phyloP scores from a whole-genome alignment of 2,329 filamentous ascomycete species.

The Colletotrichum scovillei region DNA sequence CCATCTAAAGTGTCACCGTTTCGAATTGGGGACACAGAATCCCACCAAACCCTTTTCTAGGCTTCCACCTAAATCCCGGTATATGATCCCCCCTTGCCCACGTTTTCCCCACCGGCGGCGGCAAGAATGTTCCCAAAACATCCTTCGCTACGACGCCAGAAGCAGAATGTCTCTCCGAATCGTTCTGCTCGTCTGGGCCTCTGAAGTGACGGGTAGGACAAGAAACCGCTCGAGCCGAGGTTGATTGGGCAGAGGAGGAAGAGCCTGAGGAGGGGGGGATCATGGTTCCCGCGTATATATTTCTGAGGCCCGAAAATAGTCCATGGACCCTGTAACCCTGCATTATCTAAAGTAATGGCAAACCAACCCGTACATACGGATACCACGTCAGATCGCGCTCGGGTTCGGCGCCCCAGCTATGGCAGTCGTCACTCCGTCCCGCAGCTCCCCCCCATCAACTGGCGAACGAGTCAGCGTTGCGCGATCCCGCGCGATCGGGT shows the following conservation, averaged over 20 bases:
- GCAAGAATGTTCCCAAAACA: background rate
- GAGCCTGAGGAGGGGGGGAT: too few relatives aligned
- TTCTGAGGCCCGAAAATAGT: background rate
- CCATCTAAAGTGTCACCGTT: constrained; percentile 51
- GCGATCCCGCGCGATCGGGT: background rate
- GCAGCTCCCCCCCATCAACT: background rate
- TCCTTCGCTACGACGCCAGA: background rate
- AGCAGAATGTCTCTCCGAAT: constrained; percentile 12
- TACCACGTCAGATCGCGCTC: constrained; percentile 7
- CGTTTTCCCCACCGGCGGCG: background rate
- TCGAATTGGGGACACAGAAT: constrained; percentile 12
- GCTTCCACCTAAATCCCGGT: background rate
- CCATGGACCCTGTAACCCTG: background rate
- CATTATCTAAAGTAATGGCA: background rate
- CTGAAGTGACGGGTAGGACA: too few relatives aligned
- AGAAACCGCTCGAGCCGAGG: background rate
- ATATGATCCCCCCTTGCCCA: background rate
- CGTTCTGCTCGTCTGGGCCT: background rate
- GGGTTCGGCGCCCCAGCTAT: background rate
- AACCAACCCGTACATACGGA: background rate
- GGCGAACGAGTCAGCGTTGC: background rate
- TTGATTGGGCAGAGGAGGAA: background rate
- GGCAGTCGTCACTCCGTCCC: background rate
- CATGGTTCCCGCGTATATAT: background rate
- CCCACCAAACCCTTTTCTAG: background rate